Evolutionary conservation across 768 basidiomycete genomes (phyloP).

Genomic region (Hericium erinaceus): DNA sequence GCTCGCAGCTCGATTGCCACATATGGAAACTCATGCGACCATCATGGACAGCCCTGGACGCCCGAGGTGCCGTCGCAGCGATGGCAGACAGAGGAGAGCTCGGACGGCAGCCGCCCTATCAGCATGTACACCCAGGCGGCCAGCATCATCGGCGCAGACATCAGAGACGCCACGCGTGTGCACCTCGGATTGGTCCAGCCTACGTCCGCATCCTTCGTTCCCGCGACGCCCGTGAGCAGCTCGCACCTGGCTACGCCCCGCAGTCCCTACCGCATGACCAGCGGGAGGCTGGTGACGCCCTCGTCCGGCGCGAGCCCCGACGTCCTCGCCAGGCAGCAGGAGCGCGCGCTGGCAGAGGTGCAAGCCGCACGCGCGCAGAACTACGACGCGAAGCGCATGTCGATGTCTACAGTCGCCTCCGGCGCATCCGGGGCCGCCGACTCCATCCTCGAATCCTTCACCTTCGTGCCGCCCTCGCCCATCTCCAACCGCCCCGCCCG

Average conservation of each 20-base stretch:
- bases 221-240: conserved; percentile 11
- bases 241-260: conserved; percentile 25
- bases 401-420: conserved; percentile 42
- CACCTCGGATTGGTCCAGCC: conserved; percentile 42
- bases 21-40: conserved; percentile 15
- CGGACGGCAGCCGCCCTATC: conserved; percentile 37
- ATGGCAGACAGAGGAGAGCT: conserved; percentile 15
- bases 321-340: conserved; percentile 58
- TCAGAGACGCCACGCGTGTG: conserved; percentile 59
- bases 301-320: conserved; percentile 17
- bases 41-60: conserved; percentile 18
- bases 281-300: conserved; percentile 52
- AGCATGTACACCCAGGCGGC: conserved; percentile 52
- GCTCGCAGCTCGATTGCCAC: conserved; percentile 21
- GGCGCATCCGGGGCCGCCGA: conserved; percentile 65
- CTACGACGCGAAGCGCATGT: conserved; percentile 27
- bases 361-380: conserved; percentile 34
- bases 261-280: conserved; percentile 48
- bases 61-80: conserved; percentile 1
- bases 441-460: conserved; percentile 81
- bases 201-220: conserved; percentile 15
- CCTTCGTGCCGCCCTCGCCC: conserved; percentile 83
- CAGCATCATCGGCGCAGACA: conserved; percentile 35
- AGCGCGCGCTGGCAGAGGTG: conserved; percentile 48
- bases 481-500: conserved; percentile 75